phyloP scores from a whole-genome alignment of 805 yeast genomes.

The Barnettozyma wickerhamii region DNA sequence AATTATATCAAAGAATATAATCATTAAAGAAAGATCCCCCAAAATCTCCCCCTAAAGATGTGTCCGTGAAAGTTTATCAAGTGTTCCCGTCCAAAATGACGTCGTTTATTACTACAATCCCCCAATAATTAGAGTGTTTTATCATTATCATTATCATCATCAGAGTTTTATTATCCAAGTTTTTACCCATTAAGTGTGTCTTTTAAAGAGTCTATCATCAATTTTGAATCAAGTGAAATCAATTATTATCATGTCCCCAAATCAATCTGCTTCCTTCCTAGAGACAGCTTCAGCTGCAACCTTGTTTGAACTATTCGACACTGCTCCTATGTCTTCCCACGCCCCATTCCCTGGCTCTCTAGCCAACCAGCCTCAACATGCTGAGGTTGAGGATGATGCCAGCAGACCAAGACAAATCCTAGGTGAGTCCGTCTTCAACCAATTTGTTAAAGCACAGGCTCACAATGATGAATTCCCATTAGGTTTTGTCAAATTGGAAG shows the following conservation, averaged over 20 bases:
- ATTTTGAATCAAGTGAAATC: background rate
- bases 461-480: slow-evolving; percentile 17
- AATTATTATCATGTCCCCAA: slow-evolving; percentile 5
- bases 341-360: slow-evolving; percentile 6
- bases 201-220: background rate
- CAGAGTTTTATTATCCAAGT: slow-evolving; percentile 7
- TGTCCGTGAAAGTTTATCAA: slow-evolving; percentile 18
- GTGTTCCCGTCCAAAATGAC: slow-evolving; percentile 24
- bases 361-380: slow-evolving; percentile 4
- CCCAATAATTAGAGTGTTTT: slow-evolving; percentile 1
- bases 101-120: slow-evolving; percentile 14
- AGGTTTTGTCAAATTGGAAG: slow-evolving; percentile 21
- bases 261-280: slow-evolving; percentile 8
- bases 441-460: slow-evolving; percentile 21
- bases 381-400: slow-evolving; percentile 4
- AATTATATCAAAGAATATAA: slow-evolving; percentile 12
- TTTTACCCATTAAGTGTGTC: background rate
- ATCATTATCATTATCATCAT: slow-evolving; percentile 2
- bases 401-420: slow-evolving; percentile 26
- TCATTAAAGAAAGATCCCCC: slow-evolving; percentile 2
- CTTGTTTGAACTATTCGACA: slow-evolving; percentile 26
- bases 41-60: slow-evolving; percentile 17
- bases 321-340: slow-evolving; percentile 17
- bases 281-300: slow-evolving; percentile 19
- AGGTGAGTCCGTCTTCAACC: slow-evolving; percentile 27